phyloP scores from a whole-genome alignment of 768 basidiomycete species.

The Panellus pusillus region DNA sequence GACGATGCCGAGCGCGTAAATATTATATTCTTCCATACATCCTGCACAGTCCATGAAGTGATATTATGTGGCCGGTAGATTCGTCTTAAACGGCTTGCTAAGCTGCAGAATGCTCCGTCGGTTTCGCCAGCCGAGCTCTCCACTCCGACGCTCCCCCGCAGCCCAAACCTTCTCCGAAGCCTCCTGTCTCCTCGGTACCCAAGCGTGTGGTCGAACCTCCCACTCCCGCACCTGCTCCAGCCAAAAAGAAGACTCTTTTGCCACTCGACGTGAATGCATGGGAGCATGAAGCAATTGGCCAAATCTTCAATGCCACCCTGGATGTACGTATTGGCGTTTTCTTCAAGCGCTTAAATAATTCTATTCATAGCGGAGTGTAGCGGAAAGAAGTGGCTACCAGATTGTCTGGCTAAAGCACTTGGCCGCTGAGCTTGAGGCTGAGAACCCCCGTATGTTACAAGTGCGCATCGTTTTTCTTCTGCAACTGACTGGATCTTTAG shows the following conservation, averaged over 20 bases:
- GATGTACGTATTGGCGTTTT: conserved; percentile 49
- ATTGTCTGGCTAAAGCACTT: conserved; percentile 84
- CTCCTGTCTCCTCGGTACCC: conserved; percentile 20
- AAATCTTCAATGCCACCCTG: conserved; percentile 77
- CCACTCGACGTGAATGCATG: conserved; percentile 63
- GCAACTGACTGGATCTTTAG: conserved; percentile 18
- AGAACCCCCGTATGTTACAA: conserved; percentile 39
- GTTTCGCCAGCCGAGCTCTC: conserved; percentile 33
- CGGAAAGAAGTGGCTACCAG: conserved; percentile 62
- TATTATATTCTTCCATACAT: conserved; percentile 1
- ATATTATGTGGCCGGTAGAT: conserved; percentile 52
- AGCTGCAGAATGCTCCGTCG: conserved; percentile 57
- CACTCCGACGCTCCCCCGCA: conserved; percentile 34
- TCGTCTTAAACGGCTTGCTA: conserved; percentile 87
- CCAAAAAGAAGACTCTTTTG: conserved; percentile 50
- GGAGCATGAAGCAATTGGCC: conserved; percentile 70
- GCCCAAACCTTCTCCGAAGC: conserved; percentile 39
- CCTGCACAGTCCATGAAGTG: conserved; percentile 7
- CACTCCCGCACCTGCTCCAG: conserved; percentile 31
- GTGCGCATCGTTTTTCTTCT: not conserved
- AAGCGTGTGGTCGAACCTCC: conserved; percentile 3
- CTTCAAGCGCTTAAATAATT: not conserved
- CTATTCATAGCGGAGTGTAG: conserved; percentile 49
- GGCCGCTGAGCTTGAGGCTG: conserved; percentile 63
- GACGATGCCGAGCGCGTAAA: conserved; percentile 82